Evolutionary conservation across 1,139 yeast genomes (phyloP), one percentile per base, ranked within the genome.

Genomic region (Blastobotrys proliferans): DNA sequence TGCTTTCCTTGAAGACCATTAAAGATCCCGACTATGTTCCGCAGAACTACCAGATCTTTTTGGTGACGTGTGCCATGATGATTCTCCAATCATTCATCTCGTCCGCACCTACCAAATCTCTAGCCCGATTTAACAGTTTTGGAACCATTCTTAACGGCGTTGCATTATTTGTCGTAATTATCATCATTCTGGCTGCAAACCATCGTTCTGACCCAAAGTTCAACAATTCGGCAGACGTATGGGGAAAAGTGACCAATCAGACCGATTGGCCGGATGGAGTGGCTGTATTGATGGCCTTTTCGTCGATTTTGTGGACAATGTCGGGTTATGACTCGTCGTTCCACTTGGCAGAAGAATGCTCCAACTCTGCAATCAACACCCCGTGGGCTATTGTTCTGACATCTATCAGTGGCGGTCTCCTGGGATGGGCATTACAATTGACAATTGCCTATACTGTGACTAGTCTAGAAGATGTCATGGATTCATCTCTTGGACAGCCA

Each of bases 241-340:
- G 86, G 86, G 59, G 61, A 18, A 64, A 67, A 1, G 68, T 79
- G 38, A 64, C 71, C 35, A 81, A 81, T 62, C 76, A 72, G 51
- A 78, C 86, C 6, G 86, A 79, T 16, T 82, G 78, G 73, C 83
- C 86, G 3, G 67, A 69, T 43, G 88, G 88, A 40, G 68, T 80
- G 38, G 73, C 83, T 21, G 68, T 79, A 58, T 64, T 81, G 47
- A 70, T 77, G 73, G 69, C 79, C 16, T 81, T 80, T 59, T 64
- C 79, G 56, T 81, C 86, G 21, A 81, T 76, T 41, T 77, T 81
- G 55, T 82, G 88, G 88, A 77, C 83, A 27, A 80, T 81, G 83
- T 74, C 83, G 37, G 88, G 88, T 17, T 81, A 78, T 55, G 90
- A 82, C 58, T 76, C 84, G 17, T 84, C 88, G 0, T 81, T 81